Evolutionary conservation across 1,284 basidiomycete species (phyloP), one percentile per base, ranked within the genome.

Genomic region (Mycosarcoma mackinlayi): DNA sequence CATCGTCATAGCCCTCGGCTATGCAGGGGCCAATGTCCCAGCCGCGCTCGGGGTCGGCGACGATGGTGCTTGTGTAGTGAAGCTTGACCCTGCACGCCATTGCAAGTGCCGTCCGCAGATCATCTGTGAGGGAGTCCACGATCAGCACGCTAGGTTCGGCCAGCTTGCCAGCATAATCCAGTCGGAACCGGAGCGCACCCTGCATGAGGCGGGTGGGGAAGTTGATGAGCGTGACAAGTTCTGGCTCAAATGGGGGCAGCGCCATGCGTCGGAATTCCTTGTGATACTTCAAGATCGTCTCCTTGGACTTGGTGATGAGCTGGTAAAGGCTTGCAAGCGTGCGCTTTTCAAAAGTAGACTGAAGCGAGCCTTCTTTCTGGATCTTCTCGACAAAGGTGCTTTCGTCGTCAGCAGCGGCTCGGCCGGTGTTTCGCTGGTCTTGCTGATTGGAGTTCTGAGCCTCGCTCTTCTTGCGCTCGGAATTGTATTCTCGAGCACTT

Each of bases 161-260:
- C 62, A 98, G 87, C 77, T 93, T 93, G 79, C 90, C 88, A 5
- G 93, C 92, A 65, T 95, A 96, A 64, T 93, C 91, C 28, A 98
- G 87, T 35, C 94, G 91, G 25, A 95, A 89, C 48, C 90, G 91
- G 55, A 98, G 86, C 40, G 91, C 90, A 47, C 94, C 94, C 80
- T 97, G 92, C 25, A 94, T 92, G 45, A 99, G 89, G 74, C 92
- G 90, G 10, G 93, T 95, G 5, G 97, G 93, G 85, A 98, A 98
- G 24, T 91, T 91, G 63, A 97, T 94, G 66, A 98, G 88, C 41
- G 92, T 90, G 11, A 94, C 88, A n/a, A 98, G 87, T 78, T 97
- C 93, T 52, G 89, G 88, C 81, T 94, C 92, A 82, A 98, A 96
- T 3, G 91, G 91, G 1, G 96, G 95, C 3, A 98, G 88, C 71